Conservation (phyloP, 331 rosid species). For the Saraca asoca region DNA sequence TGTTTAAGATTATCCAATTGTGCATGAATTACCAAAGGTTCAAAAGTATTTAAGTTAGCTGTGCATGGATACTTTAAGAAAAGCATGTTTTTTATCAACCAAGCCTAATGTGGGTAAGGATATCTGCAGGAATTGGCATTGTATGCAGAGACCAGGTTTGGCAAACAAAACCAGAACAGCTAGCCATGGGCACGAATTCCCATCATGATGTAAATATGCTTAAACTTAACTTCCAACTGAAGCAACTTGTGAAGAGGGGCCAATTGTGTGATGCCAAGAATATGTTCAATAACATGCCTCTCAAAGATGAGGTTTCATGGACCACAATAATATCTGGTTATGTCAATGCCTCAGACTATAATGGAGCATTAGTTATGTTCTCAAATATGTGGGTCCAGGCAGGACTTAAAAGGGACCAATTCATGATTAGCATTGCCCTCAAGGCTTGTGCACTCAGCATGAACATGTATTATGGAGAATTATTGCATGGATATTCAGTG, state of each 20-base stretch:
- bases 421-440: slow-evolving; percentile 60
- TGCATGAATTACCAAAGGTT: background rate
- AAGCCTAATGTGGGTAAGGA: slow-evolving; percentile 32
- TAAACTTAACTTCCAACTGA: slow-evolving; percentile 55
- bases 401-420: slow-evolving; percentile 56
- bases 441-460: slow-evolving; percentile 61
- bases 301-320: slow-evolving; percentile 61
- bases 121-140: slow-evolving; percentile 37
- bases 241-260: slow-evolving; percentile 49
- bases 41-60: background rate
- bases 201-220: slow-evolving; percentile 34
- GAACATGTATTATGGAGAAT: slow-evolving; percentile 48
- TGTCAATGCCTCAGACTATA: slow-evolving; percentile 42
- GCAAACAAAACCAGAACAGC: slow-evolving; percentile 27
- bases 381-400: slow-evolving; percentile 54
- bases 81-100: slow-evolving; percentile 29
- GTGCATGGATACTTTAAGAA: slow-evolving; percentile 4
- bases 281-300: slow-evolving; percentile 51
- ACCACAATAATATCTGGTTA: slow-evolving; percentile 57
- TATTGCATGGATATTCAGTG: slow-evolving; percentile 61
- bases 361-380: slow-evolving; percentile 60
- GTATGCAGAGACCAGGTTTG: slow-evolving; percentile 31
- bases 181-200: slow-evolving; percentile 26
- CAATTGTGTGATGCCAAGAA: slow-evolving; percentile 48
- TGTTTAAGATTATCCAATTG: background rate